Percentiles rank a stretch among this genome's conserved stretches.
These are phyloP conservation scores for Gyromitra esculenta DNA, from an alignment of 2,329 filamentous ascomycete genomes.

Conservation along the genomic window DNA sequence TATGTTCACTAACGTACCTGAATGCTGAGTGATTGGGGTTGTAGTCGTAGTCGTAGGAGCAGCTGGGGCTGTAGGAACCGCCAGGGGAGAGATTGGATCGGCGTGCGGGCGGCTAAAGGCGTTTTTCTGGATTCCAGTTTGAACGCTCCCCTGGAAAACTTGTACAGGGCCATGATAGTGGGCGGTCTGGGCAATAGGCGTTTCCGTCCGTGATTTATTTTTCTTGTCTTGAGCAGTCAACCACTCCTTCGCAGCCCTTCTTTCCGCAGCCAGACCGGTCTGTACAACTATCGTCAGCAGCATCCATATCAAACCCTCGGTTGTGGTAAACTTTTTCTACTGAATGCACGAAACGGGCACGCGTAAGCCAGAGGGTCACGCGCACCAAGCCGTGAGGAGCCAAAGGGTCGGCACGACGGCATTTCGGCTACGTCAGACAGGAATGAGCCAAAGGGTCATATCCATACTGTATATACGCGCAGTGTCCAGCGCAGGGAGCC, in stretches of 20 bases:
- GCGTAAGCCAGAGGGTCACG: constrained; percentile 25
- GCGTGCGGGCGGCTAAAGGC: not conserved
- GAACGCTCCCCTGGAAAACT: constrained; percentile 23
- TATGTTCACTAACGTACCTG: constrained; percentile 1
- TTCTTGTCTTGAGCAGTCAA: constrained; percentile 22
- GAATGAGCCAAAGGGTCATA: constrained; percentile 22
- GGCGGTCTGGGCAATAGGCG: constrained; percentile 1
- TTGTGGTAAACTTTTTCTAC: constrained; percentile 10
- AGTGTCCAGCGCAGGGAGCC: constrained; percentile 15
- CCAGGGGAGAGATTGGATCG: not conserved
- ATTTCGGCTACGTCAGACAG: constrained; percentile 23
- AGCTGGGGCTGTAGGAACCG: not conserved
- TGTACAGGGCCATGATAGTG: constrained; percentile 26
- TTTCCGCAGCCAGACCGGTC: constrained; percentile 14
- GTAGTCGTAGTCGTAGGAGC: not conserved
- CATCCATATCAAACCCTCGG: constrained; percentile 12
- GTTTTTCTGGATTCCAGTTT: constrained; percentile 19
- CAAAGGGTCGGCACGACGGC: constrained; percentile 16
- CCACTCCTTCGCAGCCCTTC: constrained; percentile 18
- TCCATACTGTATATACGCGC: constrained; percentile 27
- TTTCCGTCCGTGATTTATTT: constrained; percentile 2
- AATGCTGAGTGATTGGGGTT: not conserved
- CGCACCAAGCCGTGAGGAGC: constrained; percentile 12
- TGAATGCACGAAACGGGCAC: constrained; percentile 19
- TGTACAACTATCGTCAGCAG: constrained; percentile 15